Evolutionary conservation across 2,329 filamentous ascomycete genomes (phyloP).

Genomic region (Tolypocladium ophioglossoides): DNA sequence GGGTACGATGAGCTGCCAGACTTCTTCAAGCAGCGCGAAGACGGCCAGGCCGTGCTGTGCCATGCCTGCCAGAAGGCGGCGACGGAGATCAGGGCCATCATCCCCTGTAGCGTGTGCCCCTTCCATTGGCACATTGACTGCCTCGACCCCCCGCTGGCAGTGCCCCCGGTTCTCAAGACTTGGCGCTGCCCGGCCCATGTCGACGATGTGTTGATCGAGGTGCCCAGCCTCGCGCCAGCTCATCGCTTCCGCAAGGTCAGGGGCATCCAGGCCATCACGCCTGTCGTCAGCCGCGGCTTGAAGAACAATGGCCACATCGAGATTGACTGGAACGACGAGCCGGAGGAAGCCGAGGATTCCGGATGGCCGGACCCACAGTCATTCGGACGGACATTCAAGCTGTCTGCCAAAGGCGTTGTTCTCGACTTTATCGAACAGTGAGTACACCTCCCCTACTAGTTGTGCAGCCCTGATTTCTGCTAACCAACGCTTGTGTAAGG

Average conservation of each 20-base stretch:
- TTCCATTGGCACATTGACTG: slow-evolving; percentile 90
- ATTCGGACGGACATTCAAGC: slow-evolving; percentile 54
- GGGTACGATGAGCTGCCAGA: slow-evolving; percentile 54
- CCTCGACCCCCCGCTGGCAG: slow-evolving; percentile 70
- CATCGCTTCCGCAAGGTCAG: slow-evolving; percentile 53
- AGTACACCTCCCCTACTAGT: slow-evolving; percentile 15
- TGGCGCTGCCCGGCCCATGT: slow-evolving; percentile 88
- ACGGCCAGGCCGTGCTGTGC: slow-evolving; percentile 70
- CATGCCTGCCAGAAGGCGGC: slow-evolving; percentile 61
- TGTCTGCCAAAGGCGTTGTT: slow-evolving; percentile 55
- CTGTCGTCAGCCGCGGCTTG: slow-evolving; percentile 50
- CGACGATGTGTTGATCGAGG: slow-evolving; percentile 58
- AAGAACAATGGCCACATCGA: slow-evolving; percentile 64
- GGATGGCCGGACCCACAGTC: slow-evolving; percentile 48
- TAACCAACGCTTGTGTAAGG: slow-evolving; percentile 11
- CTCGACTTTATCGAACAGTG: slow-evolving; percentile 62
- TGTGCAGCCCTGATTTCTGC: background rate
- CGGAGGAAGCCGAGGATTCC: slow-evolving; percentile 42
- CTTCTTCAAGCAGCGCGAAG: slow-evolving; percentile 60
- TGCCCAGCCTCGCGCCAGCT: slow-evolving; percentile 48
- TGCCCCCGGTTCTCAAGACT: slow-evolving; percentile 63
- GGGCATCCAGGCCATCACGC: slow-evolving; percentile 38
- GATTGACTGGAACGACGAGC: slow-evolving; percentile 48
- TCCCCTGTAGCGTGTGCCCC: slow-evolving; percentile 75
- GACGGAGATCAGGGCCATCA: slow-evolving; percentile 54